A percentile compares a stretch with the other conserved stretches of the same genome.
Conservation (phyloP, 106 monocot genomes). For the Iris macrosiphon region DNA sequence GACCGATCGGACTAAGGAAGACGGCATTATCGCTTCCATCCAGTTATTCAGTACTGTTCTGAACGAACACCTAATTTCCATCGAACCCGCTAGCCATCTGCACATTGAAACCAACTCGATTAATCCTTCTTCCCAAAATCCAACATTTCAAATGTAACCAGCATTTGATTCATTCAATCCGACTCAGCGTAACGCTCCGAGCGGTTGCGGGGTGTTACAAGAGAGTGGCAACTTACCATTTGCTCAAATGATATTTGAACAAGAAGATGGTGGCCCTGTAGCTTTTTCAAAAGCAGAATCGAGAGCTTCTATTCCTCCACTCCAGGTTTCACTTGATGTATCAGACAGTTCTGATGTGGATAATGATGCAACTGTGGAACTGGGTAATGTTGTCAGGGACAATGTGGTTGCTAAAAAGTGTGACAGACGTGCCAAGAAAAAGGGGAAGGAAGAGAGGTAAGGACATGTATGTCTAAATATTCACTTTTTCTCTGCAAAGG, state of each 20-base stretch:
- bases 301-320: slow-evolving; percentile 55
- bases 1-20: no score
- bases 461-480: not conserved
- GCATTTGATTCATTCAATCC: no score
- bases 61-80: no score
- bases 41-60: no score
- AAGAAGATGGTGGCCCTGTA: slow-evolving; percentile 10
- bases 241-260: not conserved
- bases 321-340: slow-evolving; percentile 72
- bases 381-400: slow-evolving; percentile 4
- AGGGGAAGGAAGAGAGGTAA: slow-evolving; percentile 79
- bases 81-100: no score
- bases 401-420: slow-evolving; percentile 25
- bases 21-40: no score
- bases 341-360: slow-evolving; percentile 45
- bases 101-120: no score
- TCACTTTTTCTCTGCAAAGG: not conserved
- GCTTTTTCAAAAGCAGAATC: slow-evolving; percentile 21
- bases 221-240: slow-evolving; percentile 3
- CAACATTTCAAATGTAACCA: no score
- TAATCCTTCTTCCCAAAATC: no score
- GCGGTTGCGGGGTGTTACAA: no score
- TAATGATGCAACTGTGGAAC: slow-evolving; percentile 6
- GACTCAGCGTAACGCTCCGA: no score
- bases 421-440: slow-evolving; percentile 43